Conservation (phyloP, 2,329 filamentous ascomycete genomes). For the Monilinia fructicola region DNA sequence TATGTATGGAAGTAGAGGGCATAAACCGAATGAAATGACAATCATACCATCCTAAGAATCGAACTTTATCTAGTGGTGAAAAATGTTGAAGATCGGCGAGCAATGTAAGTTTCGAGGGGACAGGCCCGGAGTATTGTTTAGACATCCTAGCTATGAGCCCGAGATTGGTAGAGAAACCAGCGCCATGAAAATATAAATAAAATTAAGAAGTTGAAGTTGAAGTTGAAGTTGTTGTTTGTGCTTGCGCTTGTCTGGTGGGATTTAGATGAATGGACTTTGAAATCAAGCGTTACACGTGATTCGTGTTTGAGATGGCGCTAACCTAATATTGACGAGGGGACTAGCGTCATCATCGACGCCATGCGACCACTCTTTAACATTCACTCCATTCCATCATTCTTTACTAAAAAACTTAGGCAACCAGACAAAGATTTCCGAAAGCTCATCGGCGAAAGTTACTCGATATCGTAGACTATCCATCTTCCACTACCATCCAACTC, state of each 20-base stretch:
- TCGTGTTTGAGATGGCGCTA: background rate
- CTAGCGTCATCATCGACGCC: constrained; percentile 30
- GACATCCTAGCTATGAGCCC: constrained; percentile 19
- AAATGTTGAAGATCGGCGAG: constrained; percentile 37
- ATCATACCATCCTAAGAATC: constrained; percentile 86
- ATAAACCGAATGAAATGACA: background rate
- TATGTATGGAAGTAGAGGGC: too few relatives aligned
- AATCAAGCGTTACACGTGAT: constrained; percentile 5
- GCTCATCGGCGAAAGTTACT: background rate
- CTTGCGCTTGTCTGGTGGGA: background rate
- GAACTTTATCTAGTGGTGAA: constrained; percentile 65
- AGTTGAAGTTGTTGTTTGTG: background rate
- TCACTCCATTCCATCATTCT: constrained; percentile 28
- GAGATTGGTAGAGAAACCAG: background rate
- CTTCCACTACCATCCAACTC: background rate
- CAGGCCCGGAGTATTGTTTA: constrained; percentile 35
- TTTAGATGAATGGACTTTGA: constrained; percentile 6
- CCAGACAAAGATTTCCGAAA: constrained; percentile 23
- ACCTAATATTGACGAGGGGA: constrained; percentile 14
- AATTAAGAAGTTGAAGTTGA: background rate
- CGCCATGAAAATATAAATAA: background rate
- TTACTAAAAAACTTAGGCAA: constrained; percentile 29
- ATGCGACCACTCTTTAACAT: constrained; percentile 31
- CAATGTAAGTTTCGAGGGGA: constrained; percentile 35
- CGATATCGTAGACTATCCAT: constrained; percentile 4